Conservation (phyloP, 257 asterid genomes). For the Coffea eugenioides region DNA sequence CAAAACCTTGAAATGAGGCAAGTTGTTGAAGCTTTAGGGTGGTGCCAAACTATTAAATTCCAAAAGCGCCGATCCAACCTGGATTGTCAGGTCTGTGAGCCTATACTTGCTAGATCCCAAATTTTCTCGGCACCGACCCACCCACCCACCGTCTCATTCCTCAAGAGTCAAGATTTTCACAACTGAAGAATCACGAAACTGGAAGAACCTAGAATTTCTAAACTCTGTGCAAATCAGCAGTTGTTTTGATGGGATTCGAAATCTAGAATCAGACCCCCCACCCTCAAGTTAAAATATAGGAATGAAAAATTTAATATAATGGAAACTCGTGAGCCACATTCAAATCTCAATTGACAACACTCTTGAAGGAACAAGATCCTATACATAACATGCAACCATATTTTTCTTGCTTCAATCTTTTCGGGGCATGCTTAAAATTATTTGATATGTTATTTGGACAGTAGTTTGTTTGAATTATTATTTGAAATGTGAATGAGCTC, state of each 20-base stretch:
- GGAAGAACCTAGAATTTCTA: not conserved
- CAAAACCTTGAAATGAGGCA: not conserved
- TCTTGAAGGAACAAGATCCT: not conserved
- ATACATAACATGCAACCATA: not conserved
- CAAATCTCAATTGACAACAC: not conserved
- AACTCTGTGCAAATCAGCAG: not conserved
- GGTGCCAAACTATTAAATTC: conserved; percentile 5
- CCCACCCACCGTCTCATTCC: not conserved
- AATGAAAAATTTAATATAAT: not conserved
- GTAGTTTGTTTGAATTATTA: too few relatives aligned
- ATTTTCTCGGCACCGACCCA: not conserved
- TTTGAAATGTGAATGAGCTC: too few relatives aligned
- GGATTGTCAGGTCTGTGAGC: not conserved
- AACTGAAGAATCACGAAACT: not conserved
- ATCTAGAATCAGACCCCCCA: too few relatives aligned
- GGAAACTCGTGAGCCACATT: not conserved
- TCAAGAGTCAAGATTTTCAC: not conserved
- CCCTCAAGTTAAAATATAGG: not conserved
- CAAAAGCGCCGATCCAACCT: conserved; percentile 5
- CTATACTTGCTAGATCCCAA: not conserved
- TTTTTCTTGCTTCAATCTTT: not conserved
- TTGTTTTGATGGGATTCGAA: not conserved
- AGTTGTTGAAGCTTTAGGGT: not conserved
- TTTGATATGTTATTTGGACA: too few relatives aligned
- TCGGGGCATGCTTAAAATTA: not conserved